phyloP scores from a whole-genome alignment of 805 yeast species.

The Suhomyces prunicola region DNA sequence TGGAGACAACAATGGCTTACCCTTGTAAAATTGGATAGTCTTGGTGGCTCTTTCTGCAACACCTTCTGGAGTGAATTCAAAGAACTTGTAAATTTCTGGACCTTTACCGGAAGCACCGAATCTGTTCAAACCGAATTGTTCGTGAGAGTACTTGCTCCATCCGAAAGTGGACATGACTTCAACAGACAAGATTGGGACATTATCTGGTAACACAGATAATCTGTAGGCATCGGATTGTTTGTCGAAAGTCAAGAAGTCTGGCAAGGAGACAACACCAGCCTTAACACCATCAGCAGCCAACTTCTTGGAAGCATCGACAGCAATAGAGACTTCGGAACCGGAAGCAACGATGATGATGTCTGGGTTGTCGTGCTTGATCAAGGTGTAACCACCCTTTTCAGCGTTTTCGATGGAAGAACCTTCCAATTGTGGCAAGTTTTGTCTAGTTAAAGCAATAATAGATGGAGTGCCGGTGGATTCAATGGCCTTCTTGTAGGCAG shows the following conservation, averaged over 20 bases:
- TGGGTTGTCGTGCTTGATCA: slow-evolving; percentile 52
- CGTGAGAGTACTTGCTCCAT: slow-evolving; percentile 95
- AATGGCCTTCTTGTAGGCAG: slow-evolving; percentile 70
- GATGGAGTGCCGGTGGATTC: slow-evolving; percentile 65
- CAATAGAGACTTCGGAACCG: slow-evolving; percentile 89
- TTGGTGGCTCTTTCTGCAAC: slow-evolving; percentile 80
- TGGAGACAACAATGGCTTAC: slow-evolving; percentile 68
- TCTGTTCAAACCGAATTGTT: slow-evolving; percentile 91
- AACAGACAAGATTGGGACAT: slow-evolving; percentile 86
- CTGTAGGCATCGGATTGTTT: slow-evolving; percentile 75
- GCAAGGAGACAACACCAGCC: slow-evolving; percentile 85
- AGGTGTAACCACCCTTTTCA: slow-evolving; percentile 88
- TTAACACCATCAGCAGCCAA: slow-evolving; percentile 64
- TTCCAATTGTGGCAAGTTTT: slow-evolving; percentile 87
- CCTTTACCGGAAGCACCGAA: slow-evolving; percentile 97
- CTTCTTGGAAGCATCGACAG: slow-evolving; percentile 77
- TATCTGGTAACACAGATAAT: slow-evolving; percentile 89
- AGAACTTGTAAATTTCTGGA: slow-evolving; percentile 72
- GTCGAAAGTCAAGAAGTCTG: slow-evolving; percentile 90
- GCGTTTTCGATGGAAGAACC: slow-evolving; percentile 93
- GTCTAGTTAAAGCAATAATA: slow-evolving; percentile 77
- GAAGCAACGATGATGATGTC: slow-evolving; percentile 80
- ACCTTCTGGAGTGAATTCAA: slow-evolving; percentile 92
- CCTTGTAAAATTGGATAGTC: slow-evolving; percentile 81
- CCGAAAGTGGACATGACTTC: slow-evolving; percentile 91